phyloP scores from a whole-genome alignment of 192 early-diverging fungal species.

The Podila clonocystis region DNA sequence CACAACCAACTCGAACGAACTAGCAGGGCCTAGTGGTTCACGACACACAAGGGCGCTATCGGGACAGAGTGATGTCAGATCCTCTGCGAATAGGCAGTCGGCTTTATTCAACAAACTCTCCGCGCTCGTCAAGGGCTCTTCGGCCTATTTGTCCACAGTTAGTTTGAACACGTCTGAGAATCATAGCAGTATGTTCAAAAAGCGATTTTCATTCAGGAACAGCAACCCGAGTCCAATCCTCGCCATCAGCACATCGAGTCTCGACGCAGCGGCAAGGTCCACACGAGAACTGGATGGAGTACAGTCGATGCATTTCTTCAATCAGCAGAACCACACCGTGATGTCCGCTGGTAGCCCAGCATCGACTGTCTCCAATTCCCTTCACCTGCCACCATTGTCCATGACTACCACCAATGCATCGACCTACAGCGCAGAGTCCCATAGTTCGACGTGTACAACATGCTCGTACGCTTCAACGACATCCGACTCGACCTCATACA shows the following conservation, averaged over 20 bases:
- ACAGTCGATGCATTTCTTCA: constrained; percentile 11
- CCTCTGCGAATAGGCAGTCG: not conserved
- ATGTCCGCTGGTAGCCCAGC: constrained; percentile 16
- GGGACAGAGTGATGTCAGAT: not conserved
- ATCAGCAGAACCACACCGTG: not conserved
- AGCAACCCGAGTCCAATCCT: not conserved
- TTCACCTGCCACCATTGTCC: not conserved
- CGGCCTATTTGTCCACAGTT: not conserved
- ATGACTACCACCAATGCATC: not conserved
- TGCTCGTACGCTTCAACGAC: not conserved
- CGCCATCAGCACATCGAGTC: constrained; percentile 14
- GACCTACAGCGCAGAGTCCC: not conserved
- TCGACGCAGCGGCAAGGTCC: not conserved
- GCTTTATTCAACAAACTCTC: not conserved
- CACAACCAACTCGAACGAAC: not conserved
- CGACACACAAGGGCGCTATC: not conserved
- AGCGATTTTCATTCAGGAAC: too few relatives aligned
- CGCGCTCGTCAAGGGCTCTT: not conserved
- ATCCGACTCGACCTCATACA: not conserved
- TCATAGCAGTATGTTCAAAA: too few relatives aligned
- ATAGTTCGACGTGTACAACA: constrained; percentile 2
- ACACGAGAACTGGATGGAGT: not conserved
- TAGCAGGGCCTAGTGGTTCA: too few relatives aligned
- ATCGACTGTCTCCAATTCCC: not conserved
- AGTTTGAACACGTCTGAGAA: not conserved